phyloP scores from a whole-genome alignment of 176 grass and related monocot genomes.

The Bromus sterilis region DNA sequence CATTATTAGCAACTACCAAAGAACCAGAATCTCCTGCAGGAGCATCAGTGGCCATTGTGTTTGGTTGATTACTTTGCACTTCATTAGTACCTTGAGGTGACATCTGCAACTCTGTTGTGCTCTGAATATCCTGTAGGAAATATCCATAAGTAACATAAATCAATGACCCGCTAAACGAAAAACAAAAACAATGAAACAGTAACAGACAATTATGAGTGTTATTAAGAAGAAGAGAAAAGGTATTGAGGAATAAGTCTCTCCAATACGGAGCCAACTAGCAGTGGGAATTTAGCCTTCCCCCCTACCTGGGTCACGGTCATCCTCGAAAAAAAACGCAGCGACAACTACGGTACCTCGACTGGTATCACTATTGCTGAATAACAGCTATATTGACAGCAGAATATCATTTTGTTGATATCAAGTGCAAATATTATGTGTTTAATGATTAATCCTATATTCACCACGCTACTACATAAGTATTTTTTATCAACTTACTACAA shows the following conservation, averaged over 20 bases:
- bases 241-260: not conserved
- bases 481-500: not conserved
- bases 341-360: no score
- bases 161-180: not conserved
- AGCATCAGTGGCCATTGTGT: conserved; percentile 40
- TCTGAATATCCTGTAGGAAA: conserved; percentile 70
- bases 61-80: conserved; percentile 60
- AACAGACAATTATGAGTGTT: not conserved
- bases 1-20: conserved; percentile 52
- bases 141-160: conserved; percentile 7
- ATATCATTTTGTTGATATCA: not conserved
- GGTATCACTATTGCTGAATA: not conserved
- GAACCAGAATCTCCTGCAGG: conserved; percentile 64
- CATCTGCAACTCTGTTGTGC: conserved; percentile 54
- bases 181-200: not conserved
- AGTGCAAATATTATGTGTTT: not conserved
- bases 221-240: conserved; percentile 7
- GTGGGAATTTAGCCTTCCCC: no score
- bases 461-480: not conserved
- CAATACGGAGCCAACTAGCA: not conserved
- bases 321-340: no score
- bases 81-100: conserved; percentile 63
- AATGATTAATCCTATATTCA: not conserved
- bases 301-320: no score
- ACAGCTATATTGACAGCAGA: not conserved